These are phyloP conservation scores for Massospora cicadina DNA, from an alignment of 371 early-diverging fungal genomes.

Conservation along the genomic window DNA sequence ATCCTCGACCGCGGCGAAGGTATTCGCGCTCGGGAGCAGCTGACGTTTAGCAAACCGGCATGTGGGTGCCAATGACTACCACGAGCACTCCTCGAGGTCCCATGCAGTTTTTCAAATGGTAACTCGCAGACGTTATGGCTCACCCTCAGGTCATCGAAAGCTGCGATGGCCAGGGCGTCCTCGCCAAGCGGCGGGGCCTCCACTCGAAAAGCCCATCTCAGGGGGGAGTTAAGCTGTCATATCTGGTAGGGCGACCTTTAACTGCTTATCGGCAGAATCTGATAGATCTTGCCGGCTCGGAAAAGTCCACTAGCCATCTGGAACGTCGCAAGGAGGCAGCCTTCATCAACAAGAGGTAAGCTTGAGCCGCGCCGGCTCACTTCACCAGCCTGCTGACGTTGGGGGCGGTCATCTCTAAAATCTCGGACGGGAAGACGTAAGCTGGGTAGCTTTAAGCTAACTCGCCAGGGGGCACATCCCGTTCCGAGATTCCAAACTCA, in stretches of 20 bases:
- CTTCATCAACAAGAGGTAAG: conserved; percentile 70
- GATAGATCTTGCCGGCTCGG: conserved; percentile 91
- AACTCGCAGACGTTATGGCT: conserved; percentile 2
- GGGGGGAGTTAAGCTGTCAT: conserved; percentile 45
- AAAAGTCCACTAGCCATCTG: conserved; percentile 56
- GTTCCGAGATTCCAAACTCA: conserved; percentile 83
- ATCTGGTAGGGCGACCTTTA: conserved; percentile 22
- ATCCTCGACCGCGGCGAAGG: conserved; percentile 64
- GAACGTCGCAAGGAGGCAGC: conserved; percentile 82
- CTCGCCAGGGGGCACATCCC: conserved; percentile 42
- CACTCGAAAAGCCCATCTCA: conserved; percentile 22
- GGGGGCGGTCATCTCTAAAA: conserved; percentile 75
- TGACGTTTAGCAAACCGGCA: conserved; percentile 41
- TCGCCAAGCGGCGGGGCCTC: conserved; percentile 20
- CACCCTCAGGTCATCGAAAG: conserved; percentile 28
- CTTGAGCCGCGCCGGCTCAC: not conserved
- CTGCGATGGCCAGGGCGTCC: conserved; percentile 22
- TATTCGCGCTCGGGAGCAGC: conserved; percentile 12
- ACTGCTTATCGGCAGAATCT: conserved; percentile 32
- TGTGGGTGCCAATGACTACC: conserved; percentile 66
- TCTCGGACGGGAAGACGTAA: conserved; percentile 40
- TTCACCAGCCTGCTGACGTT: conserved; percentile 45
- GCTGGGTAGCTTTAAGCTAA: not conserved
- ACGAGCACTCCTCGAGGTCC: conserved; percentile 65
- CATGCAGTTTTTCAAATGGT: conserved; percentile 87